A percentile compares a stretch with the other conserved stretches of the same genome.
Conservation (phyloP, 2,329 filamentous ascomycete genomes). For the Cordyceps fumosorosea region DNA sequence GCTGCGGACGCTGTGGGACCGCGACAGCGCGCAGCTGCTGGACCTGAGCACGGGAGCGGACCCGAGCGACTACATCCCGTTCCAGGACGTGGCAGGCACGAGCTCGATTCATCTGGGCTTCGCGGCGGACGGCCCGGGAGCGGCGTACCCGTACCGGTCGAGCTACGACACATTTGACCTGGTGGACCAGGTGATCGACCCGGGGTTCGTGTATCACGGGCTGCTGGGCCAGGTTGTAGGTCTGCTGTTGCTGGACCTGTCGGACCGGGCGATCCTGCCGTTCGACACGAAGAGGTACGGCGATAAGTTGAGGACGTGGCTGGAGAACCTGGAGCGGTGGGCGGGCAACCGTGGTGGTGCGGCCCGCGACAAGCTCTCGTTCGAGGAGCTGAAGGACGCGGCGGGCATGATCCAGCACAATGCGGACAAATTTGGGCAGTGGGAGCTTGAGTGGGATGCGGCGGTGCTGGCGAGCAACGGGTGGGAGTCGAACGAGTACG, state of each 20-base stretch:
- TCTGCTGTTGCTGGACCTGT: constrained; percentile 76
- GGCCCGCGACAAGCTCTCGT: constrained; percentile 17
- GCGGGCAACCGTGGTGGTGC: constrained; percentile 35
- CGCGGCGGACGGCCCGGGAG: constrained; percentile 33
- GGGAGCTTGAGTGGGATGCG: constrained; percentile 72
- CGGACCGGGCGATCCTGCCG: constrained; percentile 73
- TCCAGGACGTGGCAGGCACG: constrained; percentile 84
- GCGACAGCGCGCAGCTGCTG: constrained; percentile 52
- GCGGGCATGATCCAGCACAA: constrained; percentile 48
- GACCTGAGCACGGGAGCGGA: constrained; percentile 62
- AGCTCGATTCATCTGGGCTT: constrained; percentile 85
- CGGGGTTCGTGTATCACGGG: constrained; percentile 73
- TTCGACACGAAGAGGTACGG: constrained; percentile 76
- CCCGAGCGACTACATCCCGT: constrained; percentile 68
- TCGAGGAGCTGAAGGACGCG: constrained; percentile 43
- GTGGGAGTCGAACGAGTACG: constrained; percentile 66
- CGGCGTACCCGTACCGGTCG: constrained; percentile 65
- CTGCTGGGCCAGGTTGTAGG: constrained; percentile 73
- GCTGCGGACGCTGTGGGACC: constrained; percentile 71
- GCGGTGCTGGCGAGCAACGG: constrained; percentile 64
- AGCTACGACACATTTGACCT: constrained; percentile 88
- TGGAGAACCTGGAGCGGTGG: constrained; percentile 61
- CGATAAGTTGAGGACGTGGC: constrained; percentile 54
- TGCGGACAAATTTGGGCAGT: constrained; percentile 59
- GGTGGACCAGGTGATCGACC: constrained; percentile 75